These are phyloP conservation scores for Citeromyces siamensis DNA, from an alignment of 1,139 yeast species.

Conservation along the genomic window DNA sequence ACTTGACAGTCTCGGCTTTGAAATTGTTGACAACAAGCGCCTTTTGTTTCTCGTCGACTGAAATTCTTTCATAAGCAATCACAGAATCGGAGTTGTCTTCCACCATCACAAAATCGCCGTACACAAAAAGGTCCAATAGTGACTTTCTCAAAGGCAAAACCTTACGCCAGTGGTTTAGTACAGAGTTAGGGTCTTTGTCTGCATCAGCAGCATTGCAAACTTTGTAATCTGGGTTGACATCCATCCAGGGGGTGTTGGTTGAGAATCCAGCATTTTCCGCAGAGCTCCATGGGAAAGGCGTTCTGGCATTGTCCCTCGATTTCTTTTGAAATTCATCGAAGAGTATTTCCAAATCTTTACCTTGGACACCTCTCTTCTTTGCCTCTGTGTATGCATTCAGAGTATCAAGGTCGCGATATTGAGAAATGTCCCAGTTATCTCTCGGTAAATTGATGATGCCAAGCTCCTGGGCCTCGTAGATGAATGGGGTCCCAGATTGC, in stretches of 20 bases:
- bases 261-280: conserved; percentile 34
- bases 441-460: conserved; percentile 35
- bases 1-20: conserved; percentile 15
- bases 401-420: conserved; percentile 38
- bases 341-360: conserved; percentile 19
- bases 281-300: conserved; percentile 46
- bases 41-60: conserved; percentile 14
- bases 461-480: conserved; percentile 52
- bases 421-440: conserved; percentile 30
- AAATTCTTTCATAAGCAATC: conserved; percentile 26
- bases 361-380: conserved; percentile 18
- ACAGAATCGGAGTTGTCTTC: conserved; percentile 25
- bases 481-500: conserved; percentile 41
- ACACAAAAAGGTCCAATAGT: conserved; percentile 29
- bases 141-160: conserved; percentile 31
- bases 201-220: conserved; percentile 37
- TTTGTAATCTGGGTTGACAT: conserved; percentile 35
- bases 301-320: conserved; percentile 43
- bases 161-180: conserved; percentile 33
- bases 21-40: conserved; percentile 36
- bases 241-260: conserved; percentile 36
- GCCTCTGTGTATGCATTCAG: conserved; percentile 27
- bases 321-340: conserved; percentile 20
- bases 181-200: conserved; percentile 32
- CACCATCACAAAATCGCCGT: conserved; percentile 33